A percentile compares a stretch with the other conserved stretches of the same genome.
phyloP scores from a whole-genome alignment of 768 basidiomycete species.

The Amanita muscaria region DNA sequence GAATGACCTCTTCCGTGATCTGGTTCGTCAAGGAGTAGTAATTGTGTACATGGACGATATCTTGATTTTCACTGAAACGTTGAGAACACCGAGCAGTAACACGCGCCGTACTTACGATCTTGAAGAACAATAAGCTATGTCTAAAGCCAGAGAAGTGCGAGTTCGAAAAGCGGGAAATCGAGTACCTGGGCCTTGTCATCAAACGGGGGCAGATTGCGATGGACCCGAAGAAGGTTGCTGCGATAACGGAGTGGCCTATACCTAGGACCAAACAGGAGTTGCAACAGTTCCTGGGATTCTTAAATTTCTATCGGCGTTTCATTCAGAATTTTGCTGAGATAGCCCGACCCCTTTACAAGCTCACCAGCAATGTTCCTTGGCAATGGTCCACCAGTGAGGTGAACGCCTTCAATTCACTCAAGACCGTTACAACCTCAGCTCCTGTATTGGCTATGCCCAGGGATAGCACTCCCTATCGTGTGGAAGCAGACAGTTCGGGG shows the following conservation, averaged over 20 bases:
- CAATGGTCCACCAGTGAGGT: too few relatives aligned
- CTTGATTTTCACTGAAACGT: too few relatives aligned
- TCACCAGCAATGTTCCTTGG: too few relatives aligned
- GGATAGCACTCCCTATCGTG: too few relatives aligned
- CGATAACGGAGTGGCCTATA: slow-evolving; percentile 22
- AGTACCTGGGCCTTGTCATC: not conserved
- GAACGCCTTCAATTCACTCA: too few relatives aligned
- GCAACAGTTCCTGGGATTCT: slow-evolving; percentile 32
- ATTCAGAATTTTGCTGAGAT: slow-evolving; percentile 12
- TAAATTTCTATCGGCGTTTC: slow-evolving; percentile 24
- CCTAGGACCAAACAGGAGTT: slow-evolving; percentile 23
- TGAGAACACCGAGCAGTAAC: too few relatives aligned
- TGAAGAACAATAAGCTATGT: not conserved
- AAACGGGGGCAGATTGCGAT: slow-evolving; percentile 9
- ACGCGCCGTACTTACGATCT: not conserved
- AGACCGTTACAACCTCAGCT: too few relatives aligned
- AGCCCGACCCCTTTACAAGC: too few relatives aligned
- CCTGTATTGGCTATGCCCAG: too few relatives aligned
- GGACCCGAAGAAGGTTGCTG: slow-evolving; percentile 14
- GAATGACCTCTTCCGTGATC: slow-evolving; percentile 29
- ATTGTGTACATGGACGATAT: slow-evolving; percentile 29
- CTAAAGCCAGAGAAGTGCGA: slow-evolving; percentile 2
- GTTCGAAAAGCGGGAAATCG: not conserved
- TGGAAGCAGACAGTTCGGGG: too few relatives aligned
- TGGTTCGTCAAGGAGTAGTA: slow-evolving; percentile 17